A percentile compares a stretch with the other conserved stretches of the same genome.
Evolutionary conservation across 352 stramenopile genomes (phyloP).

Genomic region (Phytophthora tubulina): DNA sequence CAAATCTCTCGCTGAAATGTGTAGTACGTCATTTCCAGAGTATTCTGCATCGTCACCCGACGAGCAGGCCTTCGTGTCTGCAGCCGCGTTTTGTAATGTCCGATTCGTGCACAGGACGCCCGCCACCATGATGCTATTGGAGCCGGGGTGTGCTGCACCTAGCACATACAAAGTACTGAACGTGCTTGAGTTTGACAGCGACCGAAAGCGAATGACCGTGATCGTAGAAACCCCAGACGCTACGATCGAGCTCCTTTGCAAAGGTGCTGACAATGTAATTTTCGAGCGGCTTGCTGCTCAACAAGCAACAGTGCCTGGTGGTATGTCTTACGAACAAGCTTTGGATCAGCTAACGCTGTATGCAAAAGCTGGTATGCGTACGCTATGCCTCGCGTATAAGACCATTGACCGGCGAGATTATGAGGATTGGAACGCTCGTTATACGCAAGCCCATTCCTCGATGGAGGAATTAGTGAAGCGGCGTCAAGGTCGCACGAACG

Average conservation of each 20-base stretch:
- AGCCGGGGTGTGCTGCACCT: slow-evolving; percentile 45
- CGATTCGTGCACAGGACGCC: slow-evolving; percentile 82
- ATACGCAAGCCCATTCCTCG: slow-evolving; percentile 57
- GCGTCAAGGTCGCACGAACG: slow-evolving; percentile 67
- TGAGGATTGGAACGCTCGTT: slow-evolving; percentile 68
- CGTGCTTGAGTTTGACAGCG: slow-evolving; percentile 97
- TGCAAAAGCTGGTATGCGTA: slow-evolving; percentile 78
- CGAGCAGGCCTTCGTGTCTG: slow-evolving; percentile 81
- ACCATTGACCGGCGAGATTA: slow-evolving; percentile 60
- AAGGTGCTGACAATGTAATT: slow-evolving; percentile 87
- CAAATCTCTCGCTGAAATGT: slow-evolving; percentile 77
- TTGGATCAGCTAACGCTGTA: slow-evolving; percentile 70
- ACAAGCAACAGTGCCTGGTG: slow-evolving; percentile 28
- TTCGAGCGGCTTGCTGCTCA: slow-evolving; percentile 67
- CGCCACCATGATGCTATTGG: slow-evolving; percentile 60
- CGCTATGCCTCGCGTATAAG: slow-evolving; percentile 80
- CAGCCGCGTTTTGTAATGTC: slow-evolving; percentile 80
- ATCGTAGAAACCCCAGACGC: slow-evolving; percentile 86
- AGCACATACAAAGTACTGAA: slow-evolving; percentile 92
- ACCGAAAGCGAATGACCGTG: slow-evolving; percentile 98
- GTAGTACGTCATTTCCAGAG: slow-evolving; percentile 73
- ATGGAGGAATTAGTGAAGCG: slow-evolving; percentile 84
- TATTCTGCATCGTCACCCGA: slow-evolving; percentile 88
- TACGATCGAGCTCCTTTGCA: slow-evolving; percentile 74
- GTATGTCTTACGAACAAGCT: slow-evolving; percentile 38